Base-by-base conservation (phyloP, 2,329 filamentous ascomycete genomes). In the Diplodia seriata region DNA sequence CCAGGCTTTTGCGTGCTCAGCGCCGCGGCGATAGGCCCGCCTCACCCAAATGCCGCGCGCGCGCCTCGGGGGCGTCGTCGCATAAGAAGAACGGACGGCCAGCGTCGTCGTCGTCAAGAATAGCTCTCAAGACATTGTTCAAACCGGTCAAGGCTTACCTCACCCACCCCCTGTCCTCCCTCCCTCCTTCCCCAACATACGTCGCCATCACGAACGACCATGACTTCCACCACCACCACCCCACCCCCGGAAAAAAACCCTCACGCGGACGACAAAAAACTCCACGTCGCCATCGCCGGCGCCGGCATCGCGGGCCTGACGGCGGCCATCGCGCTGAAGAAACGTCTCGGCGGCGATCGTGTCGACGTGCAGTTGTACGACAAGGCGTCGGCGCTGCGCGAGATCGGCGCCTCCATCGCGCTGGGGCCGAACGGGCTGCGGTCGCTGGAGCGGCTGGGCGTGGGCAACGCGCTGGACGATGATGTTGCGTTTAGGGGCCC, bases 221-320 rank as follows among this genome's bases (percentile, higher is more conserved):
- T 26, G 20, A 9, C 55, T n/a, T 26, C 55, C 1, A 3, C 33
- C 14, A 15, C 40, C 20, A 20, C 36, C 8, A 26, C 14, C 2
- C 26, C 11, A 26, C 14, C 4, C 26, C 64, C 36, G 11, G 9
- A 4, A 0, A 4, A 11, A 36, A 36, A 18, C 40, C 3, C 15
- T 23, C 12, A 20, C n/a, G 71, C 71, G 70, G 50, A 68, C 1
- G 50, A 56, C 9, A 36, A 57, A 2, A 68, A 65, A 33, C 53
- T 75, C 9, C n/a, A 73, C 65, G 56, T 75, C 53, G 77, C 77
- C 47, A 77, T 81, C 38, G 70, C 78, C 23, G 79, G 79, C 18
- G 76, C 73, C 31, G 80, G 80, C 7, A 77, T 81, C 38, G 78
- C 78, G 9, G 79, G 80, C 8, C 74, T 82, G 23, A 76, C 76